Conservation (phyloP, 2,329 filamentous ascomycete genomes). For the Colletotrichum eleusines region DNA sequence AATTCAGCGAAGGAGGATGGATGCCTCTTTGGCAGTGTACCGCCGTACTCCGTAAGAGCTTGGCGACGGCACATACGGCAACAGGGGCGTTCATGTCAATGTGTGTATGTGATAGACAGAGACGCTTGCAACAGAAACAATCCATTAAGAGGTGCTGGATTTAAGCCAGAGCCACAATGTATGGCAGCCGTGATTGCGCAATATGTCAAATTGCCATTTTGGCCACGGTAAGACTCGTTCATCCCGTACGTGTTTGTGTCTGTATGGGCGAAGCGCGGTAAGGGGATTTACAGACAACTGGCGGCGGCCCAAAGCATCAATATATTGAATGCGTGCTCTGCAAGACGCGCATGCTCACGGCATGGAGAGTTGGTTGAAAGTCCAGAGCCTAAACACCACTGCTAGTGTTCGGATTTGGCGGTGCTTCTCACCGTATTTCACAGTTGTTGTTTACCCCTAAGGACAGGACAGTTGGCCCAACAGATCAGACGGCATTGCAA, state of each 20-base stretch:
- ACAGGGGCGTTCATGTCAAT: background rate
- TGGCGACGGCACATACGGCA: background rate
- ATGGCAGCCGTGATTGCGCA: background rate
- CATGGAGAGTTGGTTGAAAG: background rate
- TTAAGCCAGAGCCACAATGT: background rate
- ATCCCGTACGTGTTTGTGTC: constrained; percentile 1
- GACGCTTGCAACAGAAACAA: background rate
- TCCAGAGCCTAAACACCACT: background rate
- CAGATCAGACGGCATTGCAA: background rate
- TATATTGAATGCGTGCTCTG: background rate
- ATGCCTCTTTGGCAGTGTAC: background rate
- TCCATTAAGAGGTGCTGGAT: background rate
- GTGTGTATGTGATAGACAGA: too few species aligned
- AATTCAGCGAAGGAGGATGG: background rate
- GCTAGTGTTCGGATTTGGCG: too few species aligned
- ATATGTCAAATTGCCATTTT: background rate
- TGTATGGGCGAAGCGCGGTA: background rate
- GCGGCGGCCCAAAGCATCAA: constrained; percentile 9
- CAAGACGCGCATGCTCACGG: background rate
- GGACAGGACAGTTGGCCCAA: background rate
- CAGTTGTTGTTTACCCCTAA: background rate
- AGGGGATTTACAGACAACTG: background rate
- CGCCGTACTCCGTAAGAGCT: background rate
- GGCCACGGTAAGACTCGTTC: constrained; percentile 1
- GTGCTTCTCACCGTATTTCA: background rate